Percentiles rank a stretch among this genome's conserved stretches.
phyloP scores from a whole-genome alignment of 1,139 yeast species.

The Blastobotrys persicus region DNA sequence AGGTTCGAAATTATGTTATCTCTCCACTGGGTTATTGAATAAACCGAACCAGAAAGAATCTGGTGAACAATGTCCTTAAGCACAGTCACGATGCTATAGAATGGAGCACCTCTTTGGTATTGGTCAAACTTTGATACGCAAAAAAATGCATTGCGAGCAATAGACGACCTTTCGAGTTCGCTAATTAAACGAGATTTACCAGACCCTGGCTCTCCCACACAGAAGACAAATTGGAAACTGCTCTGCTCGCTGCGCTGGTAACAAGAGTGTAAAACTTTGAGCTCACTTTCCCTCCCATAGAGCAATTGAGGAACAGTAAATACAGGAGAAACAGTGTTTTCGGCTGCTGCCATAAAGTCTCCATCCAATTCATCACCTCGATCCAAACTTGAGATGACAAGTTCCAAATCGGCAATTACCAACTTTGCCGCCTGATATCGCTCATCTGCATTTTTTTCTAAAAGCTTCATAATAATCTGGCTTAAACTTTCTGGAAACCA shows the following conservation, averaged over 20 bases:
- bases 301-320: constrained; percentile 38
- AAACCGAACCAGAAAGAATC: constrained; percentile 44
- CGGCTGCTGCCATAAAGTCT: constrained; percentile 28
- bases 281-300: constrained; percentile 42
- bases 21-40: constrained; percentile 45
- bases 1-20: constrained; percentile 44
- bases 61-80: constrained; percentile 45
- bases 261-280: constrained; percentile 33
- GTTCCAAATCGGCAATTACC: constrained; percentile 44
- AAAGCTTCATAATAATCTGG: constrained; percentile 44
- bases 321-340: constrained; percentile 25
- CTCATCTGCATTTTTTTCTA: constrained; percentile 46
- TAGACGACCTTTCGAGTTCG: constrained; percentile 43
- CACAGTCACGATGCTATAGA: constrained; percentile 39
- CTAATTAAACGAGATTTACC: constrained; percentile 50
- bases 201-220: constrained; percentile 48
- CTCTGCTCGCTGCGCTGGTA: constrained; percentile 32
- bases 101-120: constrained; percentile 39
- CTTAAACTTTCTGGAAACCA: constrained; percentile 45
- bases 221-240: constrained; percentile 39
- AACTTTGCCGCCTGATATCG: constrained; percentile 44
- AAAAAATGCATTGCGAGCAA: constrained; percentile 42
- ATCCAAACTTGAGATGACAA: constrained; percentile 26
- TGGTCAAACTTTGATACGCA: constrained; percentile 46
- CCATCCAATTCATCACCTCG: constrained; percentile 21